Conservation (phyloP, 1,284 basidiomycete species). For the Ceratobasidium sp. region DNA sequence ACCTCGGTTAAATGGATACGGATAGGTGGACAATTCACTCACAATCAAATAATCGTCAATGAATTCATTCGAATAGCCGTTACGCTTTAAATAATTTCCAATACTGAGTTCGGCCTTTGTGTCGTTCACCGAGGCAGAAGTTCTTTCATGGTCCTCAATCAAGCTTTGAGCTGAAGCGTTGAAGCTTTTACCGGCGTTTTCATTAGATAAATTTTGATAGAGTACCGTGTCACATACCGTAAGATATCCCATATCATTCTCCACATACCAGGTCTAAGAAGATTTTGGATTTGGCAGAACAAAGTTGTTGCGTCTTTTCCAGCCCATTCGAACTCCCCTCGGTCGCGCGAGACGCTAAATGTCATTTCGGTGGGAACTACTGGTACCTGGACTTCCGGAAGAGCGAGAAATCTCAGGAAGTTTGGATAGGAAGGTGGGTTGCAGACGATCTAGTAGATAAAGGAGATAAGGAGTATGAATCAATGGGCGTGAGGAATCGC, state of each 20-base stretch:
- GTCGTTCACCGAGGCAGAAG: constrained; percentile 24
- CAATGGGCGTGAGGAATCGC: not conserved
- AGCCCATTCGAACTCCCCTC: constrained; percentile 80
- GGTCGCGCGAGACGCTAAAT: constrained; percentile 80
- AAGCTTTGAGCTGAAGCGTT: constrained; percentile 73
- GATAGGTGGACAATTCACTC: constrained; percentile 53
- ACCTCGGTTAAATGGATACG: constrained; percentile 15
- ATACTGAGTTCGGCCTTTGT: constrained; percentile 67
- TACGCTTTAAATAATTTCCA: constrained; percentile 74
- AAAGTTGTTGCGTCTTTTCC: constrained; percentile 72
- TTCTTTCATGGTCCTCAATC: constrained; percentile 54
- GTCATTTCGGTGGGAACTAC: constrained; percentile 80
- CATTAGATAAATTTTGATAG: not conserved
- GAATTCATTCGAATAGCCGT: constrained; percentile 79
- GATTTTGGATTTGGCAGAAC: constrained; percentile 74
- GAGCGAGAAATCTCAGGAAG: constrained; percentile 77
- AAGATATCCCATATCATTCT: constrained; percentile 82
- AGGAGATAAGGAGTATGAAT: not conserved
- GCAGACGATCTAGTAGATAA: constrained; percentile 73
- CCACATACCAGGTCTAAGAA: constrained; percentile 80
- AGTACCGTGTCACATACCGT: constrained; percentile 3
- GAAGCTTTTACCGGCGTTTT: constrained; percentile 63
- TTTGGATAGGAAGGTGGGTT: constrained; percentile 87
- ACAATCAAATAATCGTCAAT: constrained; percentile 85
- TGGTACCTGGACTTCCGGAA: constrained; percentile 62